These are phyloP conservation scores for Solanum chmielewskii DNA, from an alignment of 257 asterid genomes.

Conservation along the genomic window DNA sequence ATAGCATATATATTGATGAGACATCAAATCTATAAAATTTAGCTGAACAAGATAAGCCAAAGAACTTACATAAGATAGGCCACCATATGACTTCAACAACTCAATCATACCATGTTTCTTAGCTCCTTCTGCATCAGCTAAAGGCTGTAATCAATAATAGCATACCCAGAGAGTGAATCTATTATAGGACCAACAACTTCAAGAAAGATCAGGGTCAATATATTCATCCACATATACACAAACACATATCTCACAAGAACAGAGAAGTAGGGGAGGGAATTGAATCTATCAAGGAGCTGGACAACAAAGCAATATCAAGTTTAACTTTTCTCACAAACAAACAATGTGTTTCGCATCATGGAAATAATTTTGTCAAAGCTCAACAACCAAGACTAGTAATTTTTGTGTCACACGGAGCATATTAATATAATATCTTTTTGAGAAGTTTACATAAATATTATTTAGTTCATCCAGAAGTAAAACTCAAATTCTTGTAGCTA, in stretches of 20 bases:
- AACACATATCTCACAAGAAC: not conserved
- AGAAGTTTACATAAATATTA: not conserved
- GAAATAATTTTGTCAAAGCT: not conserved
- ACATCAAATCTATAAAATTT: not conserved
- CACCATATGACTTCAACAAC: conserved; percentile 74
- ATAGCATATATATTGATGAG: not conserved
- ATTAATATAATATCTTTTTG: not conserved
- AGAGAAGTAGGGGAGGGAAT: not conserved
- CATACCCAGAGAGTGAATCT: not conserved
- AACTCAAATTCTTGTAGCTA: not conserved
- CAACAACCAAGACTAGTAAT: not conserved
- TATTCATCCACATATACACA: not conserved
- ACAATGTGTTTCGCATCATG: not conserved
- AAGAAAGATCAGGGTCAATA: not conserved
- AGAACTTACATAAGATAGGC: conserved; percentile 77
- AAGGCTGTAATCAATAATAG: conserved; percentile 42
- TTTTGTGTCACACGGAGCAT: not conserved
- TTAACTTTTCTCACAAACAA: not conserved
- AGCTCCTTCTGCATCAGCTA: conserved; percentile 99
- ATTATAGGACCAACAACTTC: not conserved
- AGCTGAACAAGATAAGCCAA: not conserved
- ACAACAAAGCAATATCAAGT: not conserved
- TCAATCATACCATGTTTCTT: conserved; percentile 54
- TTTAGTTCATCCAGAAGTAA: not conserved
- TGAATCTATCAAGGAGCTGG: not conserved